phyloP scores from a whole-genome alignment of 1,284 basidiomycete species.

The Tranzscheliella williamsii region DNA sequence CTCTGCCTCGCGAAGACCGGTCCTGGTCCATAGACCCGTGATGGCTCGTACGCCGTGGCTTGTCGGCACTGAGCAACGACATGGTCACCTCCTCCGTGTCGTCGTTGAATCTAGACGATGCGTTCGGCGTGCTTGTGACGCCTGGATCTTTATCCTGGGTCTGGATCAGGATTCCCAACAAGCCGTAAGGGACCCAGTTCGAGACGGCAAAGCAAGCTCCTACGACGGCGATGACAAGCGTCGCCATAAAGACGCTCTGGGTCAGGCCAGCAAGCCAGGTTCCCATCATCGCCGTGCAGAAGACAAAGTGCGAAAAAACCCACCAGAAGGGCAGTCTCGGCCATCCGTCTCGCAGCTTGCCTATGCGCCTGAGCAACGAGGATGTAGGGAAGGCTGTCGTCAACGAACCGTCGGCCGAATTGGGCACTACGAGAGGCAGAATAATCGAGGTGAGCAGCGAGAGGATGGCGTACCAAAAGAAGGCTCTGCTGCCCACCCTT shows the following conservation, averaged over 20 bases:
- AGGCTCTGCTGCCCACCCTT: conserved; percentile 78
- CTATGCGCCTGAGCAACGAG: conserved; percentile 5
- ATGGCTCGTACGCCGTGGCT: background rate
- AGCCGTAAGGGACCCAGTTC: conserved; percentile 64
- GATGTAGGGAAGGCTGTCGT: conserved; percentile 6
- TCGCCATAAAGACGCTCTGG: conserved; percentile 61
- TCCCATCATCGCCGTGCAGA: conserved; percentile 37
- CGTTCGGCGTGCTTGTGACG: background rate
- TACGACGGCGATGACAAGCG: conserved; percentile 63
- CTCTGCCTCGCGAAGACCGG: background rate
- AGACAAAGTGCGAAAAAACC: conserved; percentile 45
- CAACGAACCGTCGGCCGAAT: conserved; percentile 16
- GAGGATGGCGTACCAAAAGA: conserved; percentile 76
- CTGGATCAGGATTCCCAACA: conserved; percentile 56
- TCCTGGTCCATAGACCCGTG: background rate
- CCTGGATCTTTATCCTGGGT: conserved; percentile 10
- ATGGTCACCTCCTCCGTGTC: background rate
- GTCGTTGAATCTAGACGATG: background rate
- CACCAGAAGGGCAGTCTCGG: conserved; percentile 46
- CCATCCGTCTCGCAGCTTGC: conserved; percentile 10
- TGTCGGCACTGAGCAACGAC: background rate
- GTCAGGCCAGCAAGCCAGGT: conserved; percentile 40
- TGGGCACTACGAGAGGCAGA: conserved; percentile 72
- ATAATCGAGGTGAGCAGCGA: conserved; percentile 72
- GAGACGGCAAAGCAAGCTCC: conserved; percentile 65